Conservation (phyloP, 192 early-diverging fungal species). For the Mortierella alpina region DNA sequence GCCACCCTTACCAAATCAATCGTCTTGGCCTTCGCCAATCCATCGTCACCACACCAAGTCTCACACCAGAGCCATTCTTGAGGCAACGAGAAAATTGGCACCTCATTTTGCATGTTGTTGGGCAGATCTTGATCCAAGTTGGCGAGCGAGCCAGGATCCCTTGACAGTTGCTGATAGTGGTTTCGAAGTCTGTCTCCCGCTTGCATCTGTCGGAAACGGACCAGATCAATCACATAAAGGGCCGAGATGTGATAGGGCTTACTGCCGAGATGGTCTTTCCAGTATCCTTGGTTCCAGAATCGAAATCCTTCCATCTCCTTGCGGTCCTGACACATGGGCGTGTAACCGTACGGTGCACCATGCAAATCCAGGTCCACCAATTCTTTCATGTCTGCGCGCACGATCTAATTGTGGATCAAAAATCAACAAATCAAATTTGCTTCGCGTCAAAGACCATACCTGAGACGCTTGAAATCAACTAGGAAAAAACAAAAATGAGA, state of each 20-base stretch:
- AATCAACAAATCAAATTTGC: too few species aligned
- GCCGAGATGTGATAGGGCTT: slow-evolving; percentile 97
- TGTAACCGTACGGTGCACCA: slow-evolving; percentile 96
- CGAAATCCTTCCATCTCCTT: slow-evolving; percentile 95
- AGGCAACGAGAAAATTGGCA: slow-evolving; percentile 92
- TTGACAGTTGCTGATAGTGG: slow-evolving; percentile 92
- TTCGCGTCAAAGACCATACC: too few species aligned
- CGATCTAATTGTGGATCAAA: slow-evolving; percentile 64
- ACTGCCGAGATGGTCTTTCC: slow-evolving; percentile 87
- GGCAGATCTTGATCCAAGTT: slow-evolving; percentile 99
- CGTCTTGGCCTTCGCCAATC: slow-evolving; percentile 88
- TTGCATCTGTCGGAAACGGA: slow-evolving; percentile 89
- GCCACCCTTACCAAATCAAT: slow-evolving; percentile 86
- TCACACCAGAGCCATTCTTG: slow-evolving; percentile 99
- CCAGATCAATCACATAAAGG: slow-evolving; percentile 95
- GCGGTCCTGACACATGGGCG: slow-evolving; percentile 94
- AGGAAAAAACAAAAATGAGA: background rate
- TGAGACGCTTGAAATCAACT: too few species aligned
- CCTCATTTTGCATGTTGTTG: slow-evolving; percentile 93
- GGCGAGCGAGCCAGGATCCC: slow-evolving; percentile 88
- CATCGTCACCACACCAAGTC: slow-evolving; percentile 96
- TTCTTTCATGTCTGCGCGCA: slow-evolving; percentile 95
- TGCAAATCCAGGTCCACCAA: slow-evolving; percentile 91
- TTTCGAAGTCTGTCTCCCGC: slow-evolving; percentile 93
- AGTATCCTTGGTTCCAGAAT: slow-evolving; percentile 98